Evolutionary conservation across 2,329 filamentous ascomycete species (phyloP).

Genomic region (Penicillium sp.): DNA sequence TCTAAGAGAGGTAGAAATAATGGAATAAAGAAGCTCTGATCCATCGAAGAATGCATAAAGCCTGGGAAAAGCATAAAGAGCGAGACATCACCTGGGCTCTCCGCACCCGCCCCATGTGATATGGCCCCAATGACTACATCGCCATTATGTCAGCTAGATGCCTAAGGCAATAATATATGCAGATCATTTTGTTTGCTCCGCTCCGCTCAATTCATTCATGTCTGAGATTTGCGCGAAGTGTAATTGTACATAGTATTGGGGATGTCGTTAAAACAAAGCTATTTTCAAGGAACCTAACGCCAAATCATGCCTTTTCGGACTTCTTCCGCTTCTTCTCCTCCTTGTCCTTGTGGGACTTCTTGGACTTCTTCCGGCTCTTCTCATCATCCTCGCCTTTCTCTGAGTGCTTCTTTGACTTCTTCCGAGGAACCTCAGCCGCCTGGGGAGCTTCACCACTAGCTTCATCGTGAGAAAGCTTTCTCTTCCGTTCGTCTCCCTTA

Average conservation of each 20-base stretch:
- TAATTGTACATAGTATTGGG: constrained; percentile 21
- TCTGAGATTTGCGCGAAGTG: not conserved
- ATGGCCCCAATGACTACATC: constrained; percentile 1
- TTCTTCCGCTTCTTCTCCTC: constrained; percentile 44
- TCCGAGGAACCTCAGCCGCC: constrained; percentile 28
- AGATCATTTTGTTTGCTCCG: too few species aligned
- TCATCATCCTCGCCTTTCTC: constrained; percentile 19
- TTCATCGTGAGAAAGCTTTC: constrained; percentile 37
- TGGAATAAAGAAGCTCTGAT: not conserved
- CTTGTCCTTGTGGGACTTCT: constrained; percentile 38
- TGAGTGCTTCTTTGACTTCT: constrained; percentile 42
- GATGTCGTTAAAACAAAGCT: constrained; percentile 22
- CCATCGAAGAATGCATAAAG: not conserved
- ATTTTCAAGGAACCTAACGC: constrained; percentile 18
- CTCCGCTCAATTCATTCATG: too few species aligned
- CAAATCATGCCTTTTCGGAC: constrained; percentile 34
- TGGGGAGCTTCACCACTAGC: constrained; percentile 28
- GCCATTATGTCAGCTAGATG: not conserved
- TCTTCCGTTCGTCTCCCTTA: constrained; percentile 37
- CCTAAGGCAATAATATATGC: not conserved
- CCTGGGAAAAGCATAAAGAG: not conserved
- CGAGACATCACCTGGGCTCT: constrained; percentile 5
- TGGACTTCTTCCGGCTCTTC: constrained; percentile 25
- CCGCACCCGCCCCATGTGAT: constrained; percentile 3
- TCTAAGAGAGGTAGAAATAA: not conserved